A percentile compares a stretch with the other conserved stretches of the same genome.
Evolutionary conservation across 345 rosid genomes (phyloP).

Genomic region (Heritiera littoralis): DNA sequence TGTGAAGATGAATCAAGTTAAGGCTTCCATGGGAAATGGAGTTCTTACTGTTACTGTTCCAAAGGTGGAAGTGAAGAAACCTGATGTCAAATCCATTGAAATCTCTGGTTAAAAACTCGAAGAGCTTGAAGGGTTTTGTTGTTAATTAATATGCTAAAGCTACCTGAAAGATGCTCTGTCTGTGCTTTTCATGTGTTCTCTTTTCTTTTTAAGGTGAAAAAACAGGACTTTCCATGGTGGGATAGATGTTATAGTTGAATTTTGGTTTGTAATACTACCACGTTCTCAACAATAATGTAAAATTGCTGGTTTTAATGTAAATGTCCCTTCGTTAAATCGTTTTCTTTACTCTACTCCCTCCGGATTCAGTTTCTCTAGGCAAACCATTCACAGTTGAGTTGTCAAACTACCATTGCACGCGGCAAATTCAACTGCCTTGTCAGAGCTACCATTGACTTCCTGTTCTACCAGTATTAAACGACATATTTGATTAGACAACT

Average conservation of each 20-base stretch:
- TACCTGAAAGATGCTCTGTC: not conserved
- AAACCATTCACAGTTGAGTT: too few species aligned
- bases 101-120: conserved; percentile 36
- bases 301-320: not conserved
- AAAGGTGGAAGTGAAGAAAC: conserved; percentile 34
- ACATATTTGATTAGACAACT: not conserved
- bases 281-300: not conserved
- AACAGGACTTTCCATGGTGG: too few species aligned
- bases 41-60: conserved; percentile 44
- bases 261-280: too few species aligned
- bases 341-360: too few species aligned
- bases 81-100: conserved; percentile 48
- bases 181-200: not conserved
- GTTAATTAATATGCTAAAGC: not conserved
- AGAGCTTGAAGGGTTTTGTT: not conserved
- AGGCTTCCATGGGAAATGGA: conserved; percentile 45
- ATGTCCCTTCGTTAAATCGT: not conserved
- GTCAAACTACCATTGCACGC: too few species aligned
- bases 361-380: not conserved
- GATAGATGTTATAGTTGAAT: too few species aligned
- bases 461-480: not conserved
- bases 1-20: conserved; percentile 37
- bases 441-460: conserved; percentile 18
- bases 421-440: too few species aligned
- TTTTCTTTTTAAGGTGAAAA: too few species aligned